Conservation (phyloP, 345 rosid genomes). For the Noccaea caerulescens region DNA sequence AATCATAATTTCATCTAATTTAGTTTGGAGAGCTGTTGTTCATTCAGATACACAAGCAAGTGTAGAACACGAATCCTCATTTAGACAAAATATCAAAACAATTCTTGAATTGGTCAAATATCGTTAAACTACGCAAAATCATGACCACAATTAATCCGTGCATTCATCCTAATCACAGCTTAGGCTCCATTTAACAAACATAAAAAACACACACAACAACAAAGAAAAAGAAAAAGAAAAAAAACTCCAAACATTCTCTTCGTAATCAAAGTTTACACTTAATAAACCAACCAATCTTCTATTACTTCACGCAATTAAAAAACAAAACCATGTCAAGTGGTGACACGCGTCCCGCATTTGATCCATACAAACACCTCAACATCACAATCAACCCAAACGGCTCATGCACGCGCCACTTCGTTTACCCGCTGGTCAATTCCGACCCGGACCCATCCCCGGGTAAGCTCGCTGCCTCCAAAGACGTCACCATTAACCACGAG, state of each 20-base stretch:
- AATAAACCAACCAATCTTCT: neutral
- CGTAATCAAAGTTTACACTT: neutral
- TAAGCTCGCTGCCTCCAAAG: conserved; percentile 46
- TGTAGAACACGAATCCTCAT: conserved; percentile 4
- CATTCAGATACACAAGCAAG: neutral
- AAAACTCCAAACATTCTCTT: neutral
- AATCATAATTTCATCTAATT: neutral
- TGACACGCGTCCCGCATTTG: conserved; percentile 32
- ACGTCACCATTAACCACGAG: conserved; percentile 40
- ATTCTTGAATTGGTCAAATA: conserved; percentile 23
- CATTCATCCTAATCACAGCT: conserved; percentile 34
- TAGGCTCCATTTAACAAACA: conserved; percentile 20
- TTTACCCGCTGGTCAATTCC: conserved; percentile 18
- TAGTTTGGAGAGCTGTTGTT: neutral
- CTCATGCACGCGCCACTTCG: conserved; percentile 45
- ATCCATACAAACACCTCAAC: conserved; percentile 47
- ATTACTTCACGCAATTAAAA: neutral
- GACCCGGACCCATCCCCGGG: conserved; percentile 39
- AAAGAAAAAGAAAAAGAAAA: neutral
- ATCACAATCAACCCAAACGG: conserved; percentile 46
- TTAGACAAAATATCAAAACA: conserved; percentile 13
- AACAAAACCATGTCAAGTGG: conserved; percentile 27
- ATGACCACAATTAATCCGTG: conserved; percentile 35
- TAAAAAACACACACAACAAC: neutral
- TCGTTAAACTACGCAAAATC: neutral